phyloP scores from a whole-genome alignment of 2,329 filamentous ascomycete genomes.

The Fusarium duplospermum region DNA sequence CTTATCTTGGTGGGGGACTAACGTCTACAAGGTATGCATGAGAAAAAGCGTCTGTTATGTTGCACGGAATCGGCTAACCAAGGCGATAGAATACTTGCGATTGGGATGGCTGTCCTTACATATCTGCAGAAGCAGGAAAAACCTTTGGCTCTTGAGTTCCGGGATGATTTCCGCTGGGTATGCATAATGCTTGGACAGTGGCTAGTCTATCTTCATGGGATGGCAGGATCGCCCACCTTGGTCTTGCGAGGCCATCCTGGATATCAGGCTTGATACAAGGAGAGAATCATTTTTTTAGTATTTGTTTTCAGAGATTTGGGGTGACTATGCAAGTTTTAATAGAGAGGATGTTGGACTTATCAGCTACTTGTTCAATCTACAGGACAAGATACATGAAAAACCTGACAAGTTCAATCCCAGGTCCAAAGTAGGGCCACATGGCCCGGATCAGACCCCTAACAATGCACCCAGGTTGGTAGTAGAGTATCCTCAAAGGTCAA shows the following conservation, averaged over 20 bases:
- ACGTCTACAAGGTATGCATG: conserved; percentile 23
- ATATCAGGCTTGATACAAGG: neutral
- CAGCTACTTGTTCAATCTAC: neutral
- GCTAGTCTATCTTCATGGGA: neutral
- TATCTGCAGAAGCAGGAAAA: neutral
- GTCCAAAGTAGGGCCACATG: neutral
- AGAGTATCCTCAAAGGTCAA: neutral
- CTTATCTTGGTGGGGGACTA: conserved; percentile 48
- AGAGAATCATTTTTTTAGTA: neutral
- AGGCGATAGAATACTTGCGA: conserved; percentile 35
- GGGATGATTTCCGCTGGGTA: too few relatives aligned
- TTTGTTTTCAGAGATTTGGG: neutral
- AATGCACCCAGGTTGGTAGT: neutral
- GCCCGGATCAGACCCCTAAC: neutral
- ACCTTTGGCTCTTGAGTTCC: neutral
- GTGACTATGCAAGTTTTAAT: neutral
- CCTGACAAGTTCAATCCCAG: neutral
- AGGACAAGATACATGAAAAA: neutral
- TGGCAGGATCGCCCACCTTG: neutral
- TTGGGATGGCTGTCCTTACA: conserved; percentile 40
- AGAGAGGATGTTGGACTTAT: neutral
- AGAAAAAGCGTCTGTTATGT: neutral
- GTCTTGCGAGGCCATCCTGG: neutral
- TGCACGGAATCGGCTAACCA: neutral
- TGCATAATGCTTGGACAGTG: neutral